Base-by-base conservation (phyloP, 495 filamentous ascomycete genomes). In the Trichoderma erinaceum region DNA sequence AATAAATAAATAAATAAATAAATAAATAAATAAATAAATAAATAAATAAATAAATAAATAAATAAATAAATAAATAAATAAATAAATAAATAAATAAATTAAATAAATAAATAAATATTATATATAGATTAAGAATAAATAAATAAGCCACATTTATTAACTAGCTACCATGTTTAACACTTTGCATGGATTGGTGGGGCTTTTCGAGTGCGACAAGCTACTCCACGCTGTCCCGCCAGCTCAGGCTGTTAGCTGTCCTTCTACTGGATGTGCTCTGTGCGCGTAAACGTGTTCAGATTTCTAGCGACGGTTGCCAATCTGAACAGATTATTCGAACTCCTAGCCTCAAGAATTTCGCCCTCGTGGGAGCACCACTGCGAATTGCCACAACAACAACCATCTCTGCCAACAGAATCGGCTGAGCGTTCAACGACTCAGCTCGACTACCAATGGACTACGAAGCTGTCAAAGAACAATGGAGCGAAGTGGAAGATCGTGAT, bases 401-500 rank as follows among this genome's bases (percentile, higher is more conserved):
- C 23, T 27, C 25, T 61, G 2, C 18, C 27, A 29, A 32, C 56
- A 29, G 8, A 12, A 12, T 25, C 27, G 2, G 50, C 50, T 56
- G 50, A 56, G 56, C 25, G 12, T 61, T 25, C 27, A 32, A 13
- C 56, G 16, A 15, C 25, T 61, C 29, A 4, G 21, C 50, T 58
- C 50, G 23, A 12, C 23, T 21, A 25, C 27, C 56, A 50, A 86
- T 86, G 84, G 84, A 86, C 70, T 83, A 85, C 73, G 84, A 86
- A 70, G 76, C 79, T 38, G 74, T 97, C 72, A 99, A 99, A 82
- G 96, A 98, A 79, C 90, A 92, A 82, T 99, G 96, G 96, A 91
- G 90, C 73, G 93, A 96, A 78, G 87, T 96, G 68, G 96, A 99
- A 82, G 96, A 99, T 71, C 87, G 92, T 63, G 96, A 99, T 89